Conservation (phyloP, 352 stramenopile genomes). For the Phytophthora citricola region DNA sequence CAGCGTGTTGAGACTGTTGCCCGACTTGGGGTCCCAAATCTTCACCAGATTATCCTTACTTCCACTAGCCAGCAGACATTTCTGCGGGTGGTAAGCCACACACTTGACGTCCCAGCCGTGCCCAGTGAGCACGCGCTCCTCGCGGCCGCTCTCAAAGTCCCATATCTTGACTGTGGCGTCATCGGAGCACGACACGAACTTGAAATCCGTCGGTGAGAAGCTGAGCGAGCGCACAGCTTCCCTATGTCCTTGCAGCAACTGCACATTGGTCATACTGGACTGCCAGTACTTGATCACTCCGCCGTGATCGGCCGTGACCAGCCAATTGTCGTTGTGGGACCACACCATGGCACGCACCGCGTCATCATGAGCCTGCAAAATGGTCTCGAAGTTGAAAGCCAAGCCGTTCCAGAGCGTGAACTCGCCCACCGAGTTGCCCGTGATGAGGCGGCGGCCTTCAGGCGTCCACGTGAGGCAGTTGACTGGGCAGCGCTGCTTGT, state of each 20-base stretch:
- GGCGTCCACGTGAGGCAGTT: constrained; percentile 97
- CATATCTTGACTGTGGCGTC: constrained; percentile 96
- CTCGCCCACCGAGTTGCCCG: constrained; percentile 96
- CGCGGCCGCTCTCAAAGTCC: constrained; percentile 91
- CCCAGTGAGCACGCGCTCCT: constrained; percentile 95
- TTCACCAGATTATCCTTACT: constrained; percentile 98
- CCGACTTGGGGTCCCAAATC: constrained; percentile 97
- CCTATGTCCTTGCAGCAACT: constrained; percentile 85
- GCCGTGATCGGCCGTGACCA: constrained; percentile 90
- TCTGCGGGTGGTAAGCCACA: constrained; percentile 96
- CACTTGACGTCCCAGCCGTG: constrained; percentile 99
- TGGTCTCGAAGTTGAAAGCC: constrained; percentile 98
- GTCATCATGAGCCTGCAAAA: constrained; percentile 92
- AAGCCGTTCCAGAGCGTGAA: constrained; percentile 99
- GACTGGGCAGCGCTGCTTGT: constrained; percentile 92
- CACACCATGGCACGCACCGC: constrained; percentile 91
- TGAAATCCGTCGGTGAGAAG: constrained; percentile 97
- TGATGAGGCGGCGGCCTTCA: constrained; percentile 94
- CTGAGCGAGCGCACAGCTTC: constrained; percentile 95
- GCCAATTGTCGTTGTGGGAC: constrained; percentile 92
- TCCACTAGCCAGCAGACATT: constrained; percentile 94
- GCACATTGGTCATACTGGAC: constrained; percentile 90
- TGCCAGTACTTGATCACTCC: constrained; percentile 95
- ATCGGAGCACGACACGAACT: constrained; percentile 98
- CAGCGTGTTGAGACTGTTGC: constrained; percentile 93